phyloP scores from a whole-genome alignment of 1,284 basidiomycete genomes.

The Microbotryomycetes sp. region DNA sequence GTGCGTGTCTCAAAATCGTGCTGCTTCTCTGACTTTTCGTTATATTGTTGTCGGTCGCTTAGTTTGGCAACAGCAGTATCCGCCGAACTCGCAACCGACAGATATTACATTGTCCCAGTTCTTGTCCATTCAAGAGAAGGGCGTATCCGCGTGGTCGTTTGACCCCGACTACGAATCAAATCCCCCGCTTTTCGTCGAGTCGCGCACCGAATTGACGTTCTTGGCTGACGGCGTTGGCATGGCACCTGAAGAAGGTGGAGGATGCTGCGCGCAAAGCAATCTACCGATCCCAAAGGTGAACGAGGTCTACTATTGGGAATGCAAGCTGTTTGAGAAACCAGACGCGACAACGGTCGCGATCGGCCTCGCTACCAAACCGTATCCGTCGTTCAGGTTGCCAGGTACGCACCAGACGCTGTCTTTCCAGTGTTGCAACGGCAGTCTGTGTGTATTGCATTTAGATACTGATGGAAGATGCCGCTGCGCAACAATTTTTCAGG shows the following conservation, averaged over 20 bases:
- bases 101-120: slow-evolving; percentile 96
- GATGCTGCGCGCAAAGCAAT: slow-evolving; percentile 89
- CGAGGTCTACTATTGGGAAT: slow-evolving; percentile 97
- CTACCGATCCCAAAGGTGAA: slow-evolving; percentile 89
- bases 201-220: slow-evolving; percentile 91
- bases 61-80: slow-evolving; percentile 88
- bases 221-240: slow-evolving; percentile 82
- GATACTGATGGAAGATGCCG: background rate
- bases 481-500: slow-evolving; percentile 46
- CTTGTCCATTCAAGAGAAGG: slow-evolving; percentile 94
- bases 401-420: slow-evolving; percentile 27
- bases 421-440: background rate
- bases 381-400: slow-evolving; percentile 83
- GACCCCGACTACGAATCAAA: slow-evolving; percentile 94
- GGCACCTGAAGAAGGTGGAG: slow-evolving; percentile 50
- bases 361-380: slow-evolving; percentile 89
- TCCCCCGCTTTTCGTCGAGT: slow-evolving; percentile 73
- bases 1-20: slow-evolving; percentile 22
- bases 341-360: slow-evolving; percentile 73
- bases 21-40: background rate
- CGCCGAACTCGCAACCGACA: slow-evolving; percentile 83
- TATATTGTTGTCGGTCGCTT: no score
- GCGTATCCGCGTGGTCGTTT: slow-evolving; percentile 94
- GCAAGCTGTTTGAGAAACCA: slow-evolving; percentile 94
- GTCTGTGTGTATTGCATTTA: background rate